Evolutionary conservation across 768 basidiomycete genomes (phyloP).

Genomic region (Hysterangium stoloniferum): DNA sequence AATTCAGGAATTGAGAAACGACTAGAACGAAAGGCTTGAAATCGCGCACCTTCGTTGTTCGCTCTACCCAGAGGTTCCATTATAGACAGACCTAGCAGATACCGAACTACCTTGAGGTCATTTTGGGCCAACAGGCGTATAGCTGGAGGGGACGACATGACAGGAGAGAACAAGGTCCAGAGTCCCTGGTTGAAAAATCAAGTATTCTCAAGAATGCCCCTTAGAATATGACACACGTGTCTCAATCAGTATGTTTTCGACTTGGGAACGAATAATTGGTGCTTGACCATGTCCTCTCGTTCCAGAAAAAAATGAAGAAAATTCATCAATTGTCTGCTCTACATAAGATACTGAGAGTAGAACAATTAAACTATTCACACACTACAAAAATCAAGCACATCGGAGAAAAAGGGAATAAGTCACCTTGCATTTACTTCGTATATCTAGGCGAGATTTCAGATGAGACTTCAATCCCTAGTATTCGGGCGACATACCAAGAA

Average conservation of each 20-base stretch:
- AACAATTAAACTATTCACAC: too few relatives aligned
- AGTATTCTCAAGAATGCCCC: too few relatives aligned
- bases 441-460: too few relatives aligned
- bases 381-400: not conserved
- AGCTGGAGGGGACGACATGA: not conserved
- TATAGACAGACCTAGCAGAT: constrained; percentile 54
- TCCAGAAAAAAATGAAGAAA: too few relatives aligned
- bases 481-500: not conserved
- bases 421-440: constrained; percentile 6
- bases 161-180: not conserved
- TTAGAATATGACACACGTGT: constrained; percentile 2
- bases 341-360: too few relatives aligned
- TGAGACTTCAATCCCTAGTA: too few relatives aligned
- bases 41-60: constrained; percentile 46
- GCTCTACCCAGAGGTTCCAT: constrained; percentile 65
- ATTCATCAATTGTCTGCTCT: too few relatives aligned
- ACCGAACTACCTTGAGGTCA: constrained; percentile 57
- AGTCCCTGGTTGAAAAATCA: too few relatives aligned
- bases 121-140: constrained; percentile 45
- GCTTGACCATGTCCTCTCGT: too few relatives aligned
- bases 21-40: not conserved
- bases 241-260: not conserved
- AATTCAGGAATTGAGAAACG: not conserved
- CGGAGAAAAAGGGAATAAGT: constrained; percentile 2
- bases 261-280: too few relatives aligned